Evolutionary conservation across 176 grass and related monocot genomes (phyloP).

Genomic region (Miscanthus lutarioriparius): DNA sequence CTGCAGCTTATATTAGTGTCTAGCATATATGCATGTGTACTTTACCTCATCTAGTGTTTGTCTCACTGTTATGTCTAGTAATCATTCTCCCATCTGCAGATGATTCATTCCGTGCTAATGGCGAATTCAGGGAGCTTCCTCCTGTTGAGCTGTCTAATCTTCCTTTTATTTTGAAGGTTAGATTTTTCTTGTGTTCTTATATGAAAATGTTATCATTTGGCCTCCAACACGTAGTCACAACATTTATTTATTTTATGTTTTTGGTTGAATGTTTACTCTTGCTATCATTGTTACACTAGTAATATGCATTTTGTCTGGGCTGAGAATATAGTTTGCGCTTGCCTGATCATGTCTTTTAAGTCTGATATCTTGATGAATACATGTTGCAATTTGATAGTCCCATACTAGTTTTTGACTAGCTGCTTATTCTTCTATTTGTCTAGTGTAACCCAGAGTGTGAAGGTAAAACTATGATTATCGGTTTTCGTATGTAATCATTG

Average conservation of each 20-base stretch:
- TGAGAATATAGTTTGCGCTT: slow-evolving; percentile 12
- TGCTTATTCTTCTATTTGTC: slow-evolving; percentile 24
- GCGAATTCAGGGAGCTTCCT: slow-evolving; percentile 91
- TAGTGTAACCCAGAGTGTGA: neutral
- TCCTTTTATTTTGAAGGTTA: slow-evolving; percentile 91
- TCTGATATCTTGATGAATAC: slow-evolving; percentile 11
- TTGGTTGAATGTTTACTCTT: neutral
- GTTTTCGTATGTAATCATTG: neutral
- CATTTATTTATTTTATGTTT: slow-evolving; percentile 17
- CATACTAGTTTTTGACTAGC: neutral
- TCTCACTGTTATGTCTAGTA: slow-evolving; percentile 20
- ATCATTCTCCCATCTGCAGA: slow-evolving; percentile 53
- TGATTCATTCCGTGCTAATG: slow-evolving; percentile 69
- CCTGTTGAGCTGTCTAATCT: slow-evolving; percentile 85
- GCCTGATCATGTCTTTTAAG: slow-evolving; percentile 26
- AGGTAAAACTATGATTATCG: neutral
- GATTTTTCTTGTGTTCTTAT: neutral
- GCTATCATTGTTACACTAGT: slow-evolving; percentile 11
- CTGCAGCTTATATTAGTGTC: slow-evolving; percentile 1
- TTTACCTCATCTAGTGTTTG: neutral
- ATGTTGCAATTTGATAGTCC: neutral
- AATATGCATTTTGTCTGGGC: slow-evolving; percentile 27
- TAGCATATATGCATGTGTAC: slow-evolving; percentile 13
- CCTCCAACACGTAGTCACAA: neutral
- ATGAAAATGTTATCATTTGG: slow-evolving; percentile 32